Conservation (phyloP, 345 rosid species). For the Gossypium longicalyx region DNA sequence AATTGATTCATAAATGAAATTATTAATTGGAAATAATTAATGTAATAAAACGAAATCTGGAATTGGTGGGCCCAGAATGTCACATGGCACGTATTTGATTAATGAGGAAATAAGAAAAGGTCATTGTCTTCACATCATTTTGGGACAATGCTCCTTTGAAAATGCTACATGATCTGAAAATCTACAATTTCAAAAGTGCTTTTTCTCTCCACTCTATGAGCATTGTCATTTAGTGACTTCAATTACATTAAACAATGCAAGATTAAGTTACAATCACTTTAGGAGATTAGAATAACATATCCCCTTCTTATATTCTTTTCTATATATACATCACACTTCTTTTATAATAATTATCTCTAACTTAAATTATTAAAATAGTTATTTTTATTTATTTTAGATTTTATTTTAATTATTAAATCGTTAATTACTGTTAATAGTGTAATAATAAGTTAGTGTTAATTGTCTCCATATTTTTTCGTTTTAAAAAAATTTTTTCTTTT, state of each 20-base stretch:
- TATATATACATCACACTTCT: no score
- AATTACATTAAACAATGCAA: neutral
- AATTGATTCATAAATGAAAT: no score
- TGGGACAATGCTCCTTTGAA: neutral
- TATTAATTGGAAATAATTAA: no score
- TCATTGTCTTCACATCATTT: neutral
- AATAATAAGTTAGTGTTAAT: no score
- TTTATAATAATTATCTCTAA: no score
- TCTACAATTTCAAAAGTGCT: neutral
- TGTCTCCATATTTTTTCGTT: fast-evolving
- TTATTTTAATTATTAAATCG: no score
- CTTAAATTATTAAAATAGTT: no score
- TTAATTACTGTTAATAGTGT: no score
- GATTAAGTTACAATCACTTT: constrained; percentile 1
- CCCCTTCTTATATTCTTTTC: no score
- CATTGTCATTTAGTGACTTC: constrained; percentile 8
- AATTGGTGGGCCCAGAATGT: neutral
- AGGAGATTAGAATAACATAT: neutral
- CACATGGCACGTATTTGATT: neutral
- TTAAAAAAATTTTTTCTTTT: no score
- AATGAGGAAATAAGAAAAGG: neutral
- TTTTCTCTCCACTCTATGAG: constrained; percentile 5
- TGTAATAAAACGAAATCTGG: no score
- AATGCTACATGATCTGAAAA: neutral
- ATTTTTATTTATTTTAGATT: no score